Evolutionary conservation across 805 yeast species (phyloP), one percentile per base, ranked within the genome.

Genomic region (Pichia phayaonensis): DNA sequence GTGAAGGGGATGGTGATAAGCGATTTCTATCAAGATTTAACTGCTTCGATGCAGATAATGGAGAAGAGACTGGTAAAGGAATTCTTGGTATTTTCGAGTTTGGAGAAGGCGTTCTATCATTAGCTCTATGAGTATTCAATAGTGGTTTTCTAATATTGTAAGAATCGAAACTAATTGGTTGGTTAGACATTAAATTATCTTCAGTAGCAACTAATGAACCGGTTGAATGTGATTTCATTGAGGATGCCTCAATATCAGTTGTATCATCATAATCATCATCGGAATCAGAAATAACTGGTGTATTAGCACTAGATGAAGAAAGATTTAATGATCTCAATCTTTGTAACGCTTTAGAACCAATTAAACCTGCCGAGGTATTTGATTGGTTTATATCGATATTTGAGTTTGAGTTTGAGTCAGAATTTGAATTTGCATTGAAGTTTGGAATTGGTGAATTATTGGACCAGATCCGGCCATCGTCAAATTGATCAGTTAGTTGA

Each of bases 231-330:
- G 52, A 47, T 27, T 47, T 49, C 6, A 50, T 34, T 18, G 49
- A 44, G 8, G 15, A 13, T 16, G 27, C 41, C 26, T 42, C 50
- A 4, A n/a, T 16, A 43, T 42, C 47, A 26, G 12, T 42, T 11
- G 8, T 8, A 6, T 8, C 27, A 34, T 31, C 39, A 5, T 40
- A 47, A 16, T 56, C 58, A 15, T 47, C 49, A 22, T 55, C 57
- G 2, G 51, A 48, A 22, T 48, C 47, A 24, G 59, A 54, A 8
- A 54, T 56, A 7, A 54, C 51, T 3, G 59, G 57, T 8, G 54
- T 49, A 21, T 44, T 40, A 20, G 43, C 39, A 22, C 38, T 45
- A 7, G 51, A 46, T 3, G 52, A 47, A 3, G 47, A 46, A 15
- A 41, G n/a, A 15, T 46, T 43, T 12, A 49, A 22, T 21, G 29